A percentile compares a stretch with the other conserved stretches of the same genome.
Evolutionary conservation across 2,329 filamentous ascomycete species (phyloP).

Genomic region (Monosporascus sp.): DNA sequence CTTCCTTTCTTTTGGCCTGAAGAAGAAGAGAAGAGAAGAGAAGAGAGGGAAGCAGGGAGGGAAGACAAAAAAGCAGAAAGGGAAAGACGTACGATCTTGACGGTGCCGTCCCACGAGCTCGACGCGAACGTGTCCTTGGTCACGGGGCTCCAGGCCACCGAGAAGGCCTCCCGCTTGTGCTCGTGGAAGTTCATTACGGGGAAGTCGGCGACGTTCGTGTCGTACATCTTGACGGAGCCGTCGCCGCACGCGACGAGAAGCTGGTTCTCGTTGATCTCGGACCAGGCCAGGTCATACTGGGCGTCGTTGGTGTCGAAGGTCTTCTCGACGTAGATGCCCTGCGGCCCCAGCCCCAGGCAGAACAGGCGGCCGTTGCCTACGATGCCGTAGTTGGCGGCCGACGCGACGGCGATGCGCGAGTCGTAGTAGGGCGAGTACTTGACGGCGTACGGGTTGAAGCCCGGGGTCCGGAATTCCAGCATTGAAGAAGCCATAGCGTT

Average conservation of each 20-base stretch:
- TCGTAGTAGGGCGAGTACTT: slow-evolving; percentile 99
- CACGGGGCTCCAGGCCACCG: slow-evolving; percentile 86
- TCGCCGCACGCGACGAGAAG: slow-evolving; percentile 85
- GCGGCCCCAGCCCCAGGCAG: slow-evolving; percentile 73
- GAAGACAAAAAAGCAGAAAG: not conserved
- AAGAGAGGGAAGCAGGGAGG: no score
- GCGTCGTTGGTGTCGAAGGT: slow-evolving; percentile 96
- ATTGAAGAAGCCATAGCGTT: slow-evolving; percentile 49
- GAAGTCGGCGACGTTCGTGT: slow-evolving; percentile 72
- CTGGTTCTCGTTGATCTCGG: slow-evolving; percentile 94
- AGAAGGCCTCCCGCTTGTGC: slow-evolving; percentile 88
- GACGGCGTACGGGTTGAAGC: slow-evolving; percentile 93
- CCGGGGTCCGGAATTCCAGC: slow-evolving; percentile 90
- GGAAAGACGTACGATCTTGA: slow-evolving; percentile 64
- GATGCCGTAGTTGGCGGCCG: slow-evolving; percentile 92
- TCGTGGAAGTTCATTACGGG: slow-evolving; percentile 91
- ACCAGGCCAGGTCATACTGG: slow-evolving; percentile 92
- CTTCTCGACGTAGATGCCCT: slow-evolving; percentile 81
- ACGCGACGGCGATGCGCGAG: slow-evolving; percentile 82
- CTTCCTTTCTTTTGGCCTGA: no score
- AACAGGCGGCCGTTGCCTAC: slow-evolving; percentile 93
- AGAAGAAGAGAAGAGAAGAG: no score
- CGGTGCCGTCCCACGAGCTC: slow-evolving; percentile 91
- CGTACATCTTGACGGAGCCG: slow-evolving; percentile 91
- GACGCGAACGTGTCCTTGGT: slow-evolving; percentile 88